Evolutionary conservation across 208 protist genomes (phyloP).

Genomic region (Wallacemonas sp.): DNA sequence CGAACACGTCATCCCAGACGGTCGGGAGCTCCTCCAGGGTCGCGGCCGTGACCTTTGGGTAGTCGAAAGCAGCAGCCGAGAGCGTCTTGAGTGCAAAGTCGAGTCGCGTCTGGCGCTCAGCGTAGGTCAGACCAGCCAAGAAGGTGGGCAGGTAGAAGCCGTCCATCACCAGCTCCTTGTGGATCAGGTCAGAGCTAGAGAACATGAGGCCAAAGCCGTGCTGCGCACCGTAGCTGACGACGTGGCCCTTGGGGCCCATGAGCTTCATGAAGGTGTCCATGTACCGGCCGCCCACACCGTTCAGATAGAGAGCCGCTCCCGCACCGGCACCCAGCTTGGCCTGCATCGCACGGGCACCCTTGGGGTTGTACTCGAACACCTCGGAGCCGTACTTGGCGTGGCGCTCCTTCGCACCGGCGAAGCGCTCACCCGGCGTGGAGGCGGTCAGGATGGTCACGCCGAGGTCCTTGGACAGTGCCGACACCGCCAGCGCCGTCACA

Average conservation of each 20-base stretch:
- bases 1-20: conserved; percentile 74
- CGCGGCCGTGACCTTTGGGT: conserved; percentile 43
- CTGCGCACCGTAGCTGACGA: conserved; percentile 82
- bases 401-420: conserved; percentile 50
- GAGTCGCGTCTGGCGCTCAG: conserved; percentile 61
- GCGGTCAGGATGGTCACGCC: conserved; percentile 62
- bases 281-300: conserved; percentile 68
- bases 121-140: conserved; percentile 39
- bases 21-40: conserved; percentile 66
- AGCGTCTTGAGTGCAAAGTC: conserved; percentile 61
- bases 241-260: conserved; percentile 44
- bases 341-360: conserved; percentile 49
- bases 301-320: conserved; percentile 57
- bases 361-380: conserved; percentile 71
- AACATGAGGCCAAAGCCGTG: conserved; percentile 69
- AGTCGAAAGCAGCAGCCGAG: conserved; percentile 34
- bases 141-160: conserved; percentile 67
- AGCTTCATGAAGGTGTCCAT: conserved; percentile 73
- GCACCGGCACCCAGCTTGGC: conserved; percentile 25
- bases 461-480: conserved; percentile 46
- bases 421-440: conserved; percentile 65
- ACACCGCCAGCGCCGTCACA: conserved; percentile 65
- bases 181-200: conserved; percentile 66
- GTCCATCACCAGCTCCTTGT: conserved; percentile 73
- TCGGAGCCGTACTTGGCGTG: conserved; percentile 51